Evolutionary conservation across 805 yeast genomes (phyloP).

Genomic region (Tetrapisispora fleetii): DNA sequence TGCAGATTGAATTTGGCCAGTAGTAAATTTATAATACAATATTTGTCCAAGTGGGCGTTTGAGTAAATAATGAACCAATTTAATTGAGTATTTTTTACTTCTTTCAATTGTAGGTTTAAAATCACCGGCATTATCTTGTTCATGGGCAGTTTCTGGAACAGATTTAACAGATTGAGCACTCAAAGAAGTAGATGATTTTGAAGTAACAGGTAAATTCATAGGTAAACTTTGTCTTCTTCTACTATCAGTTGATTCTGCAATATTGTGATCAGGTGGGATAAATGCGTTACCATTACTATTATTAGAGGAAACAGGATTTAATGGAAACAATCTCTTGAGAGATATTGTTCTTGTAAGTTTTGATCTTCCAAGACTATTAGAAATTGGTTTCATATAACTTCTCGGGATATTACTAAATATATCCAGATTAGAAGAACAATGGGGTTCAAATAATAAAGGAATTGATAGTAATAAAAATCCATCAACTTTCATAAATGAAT

Average conservation of each 20-base stretch:
- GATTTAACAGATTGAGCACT: background rate
- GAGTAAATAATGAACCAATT: constrained; percentile 12
- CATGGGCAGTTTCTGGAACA: background rate
- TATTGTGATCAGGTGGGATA: background rate
- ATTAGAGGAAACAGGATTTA: background rate
- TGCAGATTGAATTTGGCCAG: background rate
- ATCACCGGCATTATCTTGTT: background rate
- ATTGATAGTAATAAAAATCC: constrained; percentile 1
- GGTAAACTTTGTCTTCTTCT: background rate
- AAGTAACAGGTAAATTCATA: background rate
- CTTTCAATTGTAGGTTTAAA: constrained; percentile 1
- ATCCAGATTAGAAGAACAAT: constrained; percentile 4
- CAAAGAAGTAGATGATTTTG: constrained; percentile 3
- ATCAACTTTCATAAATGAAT: constrained; percentile 8
- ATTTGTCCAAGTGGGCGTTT: constrained; percentile 17
- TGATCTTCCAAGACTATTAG: background rate
- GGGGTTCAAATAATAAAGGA: constrained; percentile 2
- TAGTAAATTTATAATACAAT: constrained; percentile 7
- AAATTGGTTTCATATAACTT: constrained; percentile 3
- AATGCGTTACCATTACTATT: background rate
- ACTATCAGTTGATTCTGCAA: background rate
- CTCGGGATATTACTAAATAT: constrained; percentile 8
- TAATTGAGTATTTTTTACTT: constrained; percentile 7
- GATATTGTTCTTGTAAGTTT: constrained; percentile 7
- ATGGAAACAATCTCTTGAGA: constrained; percentile 6